phyloP scores from a whole-genome alignment of 768 basidiomycete species.

The Leccinum fibrillosum region DNA sequence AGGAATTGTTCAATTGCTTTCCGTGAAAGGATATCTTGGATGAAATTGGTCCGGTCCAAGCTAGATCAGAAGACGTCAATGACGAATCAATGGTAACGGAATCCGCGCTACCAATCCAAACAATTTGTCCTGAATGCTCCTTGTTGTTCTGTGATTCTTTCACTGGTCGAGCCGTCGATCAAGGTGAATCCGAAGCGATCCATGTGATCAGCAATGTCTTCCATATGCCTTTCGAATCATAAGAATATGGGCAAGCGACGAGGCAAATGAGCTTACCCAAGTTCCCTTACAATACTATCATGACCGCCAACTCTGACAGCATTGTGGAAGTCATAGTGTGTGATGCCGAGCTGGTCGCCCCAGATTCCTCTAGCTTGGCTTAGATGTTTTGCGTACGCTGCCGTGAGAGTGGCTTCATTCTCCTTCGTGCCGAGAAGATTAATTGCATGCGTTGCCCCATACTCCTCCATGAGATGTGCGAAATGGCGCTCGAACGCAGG shows the following conservation, averaged over 20 bases:
- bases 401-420: slow-evolving; percentile 82
- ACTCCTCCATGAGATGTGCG: slow-evolving; percentile 79
- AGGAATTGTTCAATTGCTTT: slow-evolving; percentile 82
- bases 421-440: slow-evolving; percentile 92
- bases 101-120: slow-evolving; percentile 72
- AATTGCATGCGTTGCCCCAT: slow-evolving; percentile 80
- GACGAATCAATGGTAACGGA: background rate
- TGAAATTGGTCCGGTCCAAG: slow-evolving; percentile 95
- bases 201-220: slow-evolving; percentile 56
- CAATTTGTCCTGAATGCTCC: slow-evolving; percentile 96
- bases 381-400: slow-evolving; percentile 81
- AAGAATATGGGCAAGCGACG: slow-evolving; percentile 1
- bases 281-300: slow-evolving; percentile 75
- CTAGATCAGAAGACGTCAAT: slow-evolving; percentile 38
- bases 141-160: slow-evolving; percentile 82
- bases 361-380: slow-evolving; percentile 58
- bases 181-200: slow-evolving; percentile 87
- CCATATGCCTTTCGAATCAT: slow-evolving; percentile 50
- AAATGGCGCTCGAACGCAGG: slow-evolving; percentile 97
- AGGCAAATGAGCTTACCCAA: slow-evolving; percentile 44
- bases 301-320: slow-evolving; percentile 79
- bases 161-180: slow-evolving; percentile 61
- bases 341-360: slow-evolving; percentile 70
- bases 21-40: slow-evolving; percentile 91
- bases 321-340: slow-evolving; percentile 93